Evolutionary conservation across 805 yeast species (phyloP).

Genomic region (Candida vartiovaarae): DNA sequence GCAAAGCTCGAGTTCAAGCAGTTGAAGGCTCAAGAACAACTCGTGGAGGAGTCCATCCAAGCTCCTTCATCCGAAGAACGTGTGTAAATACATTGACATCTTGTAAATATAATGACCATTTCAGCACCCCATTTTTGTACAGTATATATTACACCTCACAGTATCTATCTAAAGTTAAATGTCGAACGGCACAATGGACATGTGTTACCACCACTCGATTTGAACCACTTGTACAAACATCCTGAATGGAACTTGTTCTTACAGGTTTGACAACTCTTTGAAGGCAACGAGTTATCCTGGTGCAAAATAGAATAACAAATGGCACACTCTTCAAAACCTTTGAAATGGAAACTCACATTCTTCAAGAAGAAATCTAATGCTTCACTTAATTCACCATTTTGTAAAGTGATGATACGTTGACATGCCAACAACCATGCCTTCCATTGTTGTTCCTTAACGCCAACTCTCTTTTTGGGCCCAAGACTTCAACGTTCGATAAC

Average conservation of each 20-base stretch:
- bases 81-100: conserved; percentile 1
- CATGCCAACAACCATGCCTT: conserved; percentile 92
- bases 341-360: conserved; percentile 78
- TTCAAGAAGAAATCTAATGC: conserved; percentile 37
- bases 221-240: conserved; percentile 95
- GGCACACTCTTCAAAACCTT: conserved; percentile 95
- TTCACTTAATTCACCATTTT: conserved; percentile 55
- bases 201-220: conserved; percentile 83
- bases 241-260: conserved; percentile 92
- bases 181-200: conserved; percentile 89
- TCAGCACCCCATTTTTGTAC: not conserved
- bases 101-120: not conserved
- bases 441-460: conserved; percentile 90
- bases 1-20: conserved; percentile 22
- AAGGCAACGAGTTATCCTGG: conserved; percentile 80
- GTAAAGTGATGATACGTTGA: conserved; percentile 69
- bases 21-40: conserved; percentile 1
- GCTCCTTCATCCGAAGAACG: not conserved
- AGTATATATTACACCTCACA: not conserved
- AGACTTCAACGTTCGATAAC: conserved; percentile 62
- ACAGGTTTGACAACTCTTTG: conserved; percentile 84
- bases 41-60: conserved; percentile 1
- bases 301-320: conserved; percentile 91
- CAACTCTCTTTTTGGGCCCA: conserved; percentile 71
- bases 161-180: conserved; percentile 36